A percentile compares a stretch with the other conserved stretches of the same genome.
phyloP scores from a whole-genome alignment of 192 early-diverging fungal species.

The Radiomyces spectabilis region DNA sequence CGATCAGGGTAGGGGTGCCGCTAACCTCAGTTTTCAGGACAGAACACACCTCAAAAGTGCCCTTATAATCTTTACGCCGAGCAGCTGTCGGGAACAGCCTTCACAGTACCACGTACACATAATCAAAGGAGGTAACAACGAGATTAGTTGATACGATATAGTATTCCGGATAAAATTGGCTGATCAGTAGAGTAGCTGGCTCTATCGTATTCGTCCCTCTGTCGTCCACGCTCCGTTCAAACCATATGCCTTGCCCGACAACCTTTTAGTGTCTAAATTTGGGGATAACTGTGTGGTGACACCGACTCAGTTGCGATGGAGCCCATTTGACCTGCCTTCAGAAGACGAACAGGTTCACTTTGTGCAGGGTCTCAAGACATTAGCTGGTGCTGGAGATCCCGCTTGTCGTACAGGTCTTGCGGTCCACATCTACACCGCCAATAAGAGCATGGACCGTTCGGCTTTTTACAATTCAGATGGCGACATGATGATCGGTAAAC shows the following conservation, averaged over 20 bases:
- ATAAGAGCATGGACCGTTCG: slow-evolving; percentile 62
- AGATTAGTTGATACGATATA: too few relatives aligned
- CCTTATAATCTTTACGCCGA: slow-evolving; percentile 91
- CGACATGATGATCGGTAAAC: slow-evolving; percentile 78
- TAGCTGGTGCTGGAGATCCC: slow-evolving; percentile 84
- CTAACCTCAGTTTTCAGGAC: slow-evolving; percentile 36
- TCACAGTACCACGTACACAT: slow-evolving; percentile 71
- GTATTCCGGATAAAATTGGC: too few relatives aligned
- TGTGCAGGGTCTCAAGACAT: slow-evolving; percentile 73
- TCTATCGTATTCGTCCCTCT: slow-evolving; percentile 93
- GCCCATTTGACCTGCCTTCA: slow-evolving; percentile 70
- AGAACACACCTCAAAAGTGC: slow-evolving; percentile 88
- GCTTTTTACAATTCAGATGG: slow-evolving; percentile 92
- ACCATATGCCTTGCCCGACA: slow-evolving; percentile 7
- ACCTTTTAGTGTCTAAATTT: slow-evolving; percentile 54
- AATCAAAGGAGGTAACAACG: slow-evolving; percentile 66
- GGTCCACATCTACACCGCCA: slow-evolving; percentile 76
- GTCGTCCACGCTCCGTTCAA: slow-evolving; percentile 74
- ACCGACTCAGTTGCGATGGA: slow-evolving; percentile 90
- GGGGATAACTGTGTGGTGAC: slow-evolving; percentile 51
- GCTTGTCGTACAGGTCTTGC: slow-evolving; percentile 71
- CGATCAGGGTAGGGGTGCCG: not conserved
- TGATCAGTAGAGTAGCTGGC: slow-evolving; percentile 61
- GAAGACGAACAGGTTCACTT: slow-evolving; percentile 58
- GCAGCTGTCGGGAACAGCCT: slow-evolving; percentile 89